Evolutionary conservation across 192 early-diverging fungal genomes (phyloP).

Genomic region (Pilobolus umbonatus): DNA sequence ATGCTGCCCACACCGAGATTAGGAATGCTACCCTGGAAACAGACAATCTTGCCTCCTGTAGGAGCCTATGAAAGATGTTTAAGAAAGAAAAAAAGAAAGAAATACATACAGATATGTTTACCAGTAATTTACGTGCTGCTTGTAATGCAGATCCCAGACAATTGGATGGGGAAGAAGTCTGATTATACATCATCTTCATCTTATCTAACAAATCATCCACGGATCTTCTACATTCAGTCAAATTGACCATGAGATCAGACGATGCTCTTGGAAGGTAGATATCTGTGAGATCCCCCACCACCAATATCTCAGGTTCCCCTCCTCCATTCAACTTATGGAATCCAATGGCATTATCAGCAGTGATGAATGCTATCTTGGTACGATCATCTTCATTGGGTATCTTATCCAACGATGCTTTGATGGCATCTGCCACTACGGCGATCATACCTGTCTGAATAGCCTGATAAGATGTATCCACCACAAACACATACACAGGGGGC

Average conservation of each 20-base stretch:
- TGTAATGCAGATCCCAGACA: conserved; percentile 84
- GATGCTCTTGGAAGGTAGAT: conserved; percentile 75
- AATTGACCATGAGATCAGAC: conserved; percentile 19
- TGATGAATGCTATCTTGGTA: conserved; percentile 79
- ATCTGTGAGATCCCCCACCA: conserved; percentile 84
- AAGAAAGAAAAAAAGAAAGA: conserved; percentile 1
- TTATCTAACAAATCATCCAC: conserved; percentile 82
- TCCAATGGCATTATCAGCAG: conserved; percentile 83
- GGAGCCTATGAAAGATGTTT: conserved; percentile 42
- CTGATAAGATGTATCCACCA: conserved; percentile 88
- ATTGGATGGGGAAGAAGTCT: conserved; percentile 67
- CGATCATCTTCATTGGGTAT: conserved; percentile 38
- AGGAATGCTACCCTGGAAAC: conserved; percentile 85
- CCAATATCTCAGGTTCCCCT: conserved; percentile 91
- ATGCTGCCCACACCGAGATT: conserved; percentile 83
- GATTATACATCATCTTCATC: conserved; percentile 77
- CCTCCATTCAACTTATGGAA: conserved; percentile 90
- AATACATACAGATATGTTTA: conserved; percentile 17
- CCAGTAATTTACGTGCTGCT: conserved; percentile 72
- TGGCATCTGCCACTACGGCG: conserved; percentile 55
- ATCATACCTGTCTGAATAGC: conserved; percentile 83
- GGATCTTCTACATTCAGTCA: conserved; percentile 41
- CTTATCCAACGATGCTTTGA: conserved; percentile 67
- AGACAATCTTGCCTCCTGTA: conserved; percentile 80
- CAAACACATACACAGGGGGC: conserved; percentile 84